Evolutionary conservation across 208 protist genomes (phyloP), one percentile per base, ranked within the genome.

Genomic region (Leishmania tarentolae): DNA sequence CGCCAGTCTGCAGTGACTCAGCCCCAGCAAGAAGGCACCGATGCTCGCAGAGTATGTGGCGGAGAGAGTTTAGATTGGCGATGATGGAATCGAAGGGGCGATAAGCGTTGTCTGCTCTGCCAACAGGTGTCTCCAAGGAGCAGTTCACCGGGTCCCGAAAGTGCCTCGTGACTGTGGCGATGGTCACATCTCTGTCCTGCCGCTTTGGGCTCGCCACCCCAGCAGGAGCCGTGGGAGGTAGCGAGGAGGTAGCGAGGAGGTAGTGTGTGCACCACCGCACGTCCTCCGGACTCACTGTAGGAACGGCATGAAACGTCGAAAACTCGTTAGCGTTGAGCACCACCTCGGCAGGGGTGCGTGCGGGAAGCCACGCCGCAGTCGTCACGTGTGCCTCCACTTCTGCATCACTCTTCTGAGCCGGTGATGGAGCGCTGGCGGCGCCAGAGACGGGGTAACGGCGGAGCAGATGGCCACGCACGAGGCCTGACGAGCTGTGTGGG

Each of bases 1-100:
- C 76, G 9, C 89, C 89, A 3, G 85, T 89, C 42, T 86, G 76
- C 28, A 93, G 73, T 0, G 89, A 74, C 77, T 90, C 89, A 11
- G 87, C 77, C 2, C 78, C 83, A 24, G 83, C 85, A 15, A 93
- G 83, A 13, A 85, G 31, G 15, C 61, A 44, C 0, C 31, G 53
- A 37, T 93, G 79, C 35, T 65, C 56, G 28, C 13, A 2, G 19
- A 89, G 37, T 1, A 84, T 63, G 17, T 85, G 56, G 6, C 15
- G 13, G 3, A 92, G 13, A 19, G 50, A n/a, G 19, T 7, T 1
- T 11, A 90, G 52, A 8, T 47, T 61, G n/a, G 46, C 50, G 21
- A 76, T 40, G 5, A 78, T 75, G 3, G 44, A 17, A 2, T 42
- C 0, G 28, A 50, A 19, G 42, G 19, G 8, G 0, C 0, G 13